phyloP scores from a whole-genome alignment of 75 land plant genomes.

The Adiantum capillusveneris region DNA sequence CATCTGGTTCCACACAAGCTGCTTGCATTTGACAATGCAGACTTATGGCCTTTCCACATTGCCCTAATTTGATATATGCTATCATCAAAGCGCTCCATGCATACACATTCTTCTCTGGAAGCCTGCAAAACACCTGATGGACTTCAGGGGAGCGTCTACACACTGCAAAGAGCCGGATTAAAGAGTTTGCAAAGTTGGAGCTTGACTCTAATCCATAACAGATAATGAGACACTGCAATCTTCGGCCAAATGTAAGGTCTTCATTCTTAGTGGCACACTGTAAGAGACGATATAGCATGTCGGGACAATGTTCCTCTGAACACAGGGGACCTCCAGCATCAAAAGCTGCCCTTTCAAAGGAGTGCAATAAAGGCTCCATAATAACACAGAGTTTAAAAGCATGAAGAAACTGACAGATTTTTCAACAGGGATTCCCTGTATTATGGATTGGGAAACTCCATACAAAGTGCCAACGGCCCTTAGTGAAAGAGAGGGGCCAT shows the following conservation, averaged over 20 bases:
- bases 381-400: too few species aligned
- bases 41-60: constrained; percentile 23
- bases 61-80: constrained; percentile 39
- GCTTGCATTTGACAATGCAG: constrained; percentile 31
- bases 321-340: too few species aligned
- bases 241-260: not conserved
- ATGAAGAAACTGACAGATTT: too few species aligned
- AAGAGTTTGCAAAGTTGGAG: constrained; percentile 2
- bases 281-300: not conserved
- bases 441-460: too few species aligned
- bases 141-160: constrained; percentile 17
- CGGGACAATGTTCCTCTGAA: too few species aligned
- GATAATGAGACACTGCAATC: not conserved
- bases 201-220: not conserved
- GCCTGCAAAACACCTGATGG: constrained; percentile 28
- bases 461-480: too few species aligned
- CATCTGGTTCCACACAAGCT: constrained; percentile 29
- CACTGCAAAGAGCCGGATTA: constrained; percentile 21
- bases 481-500: too few species aligned
- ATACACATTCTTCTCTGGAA: constrained; percentile 20
- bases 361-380: too few species aligned
- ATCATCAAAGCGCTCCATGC: constrained; percentile 44
- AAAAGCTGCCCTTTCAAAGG: too few species aligned
- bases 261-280: not conserved
- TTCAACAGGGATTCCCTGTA: too few species aligned